Evolutionary conservation across 768 basidiomycete species (phyloP).

Genomic region (Roridomyces roridus): DNA sequence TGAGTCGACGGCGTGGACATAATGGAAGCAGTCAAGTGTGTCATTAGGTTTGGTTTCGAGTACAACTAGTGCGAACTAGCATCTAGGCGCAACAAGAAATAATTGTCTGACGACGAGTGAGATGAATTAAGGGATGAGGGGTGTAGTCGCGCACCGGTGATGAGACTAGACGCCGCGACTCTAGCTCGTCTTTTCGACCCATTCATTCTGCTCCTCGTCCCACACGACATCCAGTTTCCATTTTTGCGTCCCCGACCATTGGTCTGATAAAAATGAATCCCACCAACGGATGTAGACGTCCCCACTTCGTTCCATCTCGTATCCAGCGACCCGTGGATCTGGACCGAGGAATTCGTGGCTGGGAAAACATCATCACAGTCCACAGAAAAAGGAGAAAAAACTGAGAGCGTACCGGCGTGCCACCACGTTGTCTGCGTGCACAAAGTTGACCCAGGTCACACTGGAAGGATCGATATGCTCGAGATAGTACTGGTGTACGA

Average conservation of each 20-base stretch:
- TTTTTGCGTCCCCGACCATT: conserved; percentile 48
- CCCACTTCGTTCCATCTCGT: conserved; percentile 41
- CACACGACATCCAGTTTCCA: conserved; percentile 44
- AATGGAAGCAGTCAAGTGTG: too few species aligned
- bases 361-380: neutral
- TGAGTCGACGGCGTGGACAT: too few species aligned
- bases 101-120: too few species aligned
- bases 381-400: conserved; percentile 4
- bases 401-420: conserved; percentile 39
- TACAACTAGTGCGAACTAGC: too few species aligned
- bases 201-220: conserved; percentile 36
- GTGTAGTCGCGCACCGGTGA: too few species aligned
- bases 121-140: too few species aligned
- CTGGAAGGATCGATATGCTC: conserved; percentile 28
- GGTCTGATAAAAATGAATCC: conserved; percentile 49
- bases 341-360: conserved; percentile 54
- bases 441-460: conserved; percentile 36
- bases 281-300: conserved; percentile 50
- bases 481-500: conserved; percentile 36
- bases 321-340: conserved; percentile 50
- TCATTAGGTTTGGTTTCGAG: too few species aligned
- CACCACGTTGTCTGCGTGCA: conserved; percentile 39
- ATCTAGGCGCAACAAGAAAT: too few species aligned
- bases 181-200: conserved; percentile 43
- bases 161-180: neutral